Base-by-base conservation (phyloP, 495 filamentous ascomycete species). In the Glarea lozoyensis region DNA sequence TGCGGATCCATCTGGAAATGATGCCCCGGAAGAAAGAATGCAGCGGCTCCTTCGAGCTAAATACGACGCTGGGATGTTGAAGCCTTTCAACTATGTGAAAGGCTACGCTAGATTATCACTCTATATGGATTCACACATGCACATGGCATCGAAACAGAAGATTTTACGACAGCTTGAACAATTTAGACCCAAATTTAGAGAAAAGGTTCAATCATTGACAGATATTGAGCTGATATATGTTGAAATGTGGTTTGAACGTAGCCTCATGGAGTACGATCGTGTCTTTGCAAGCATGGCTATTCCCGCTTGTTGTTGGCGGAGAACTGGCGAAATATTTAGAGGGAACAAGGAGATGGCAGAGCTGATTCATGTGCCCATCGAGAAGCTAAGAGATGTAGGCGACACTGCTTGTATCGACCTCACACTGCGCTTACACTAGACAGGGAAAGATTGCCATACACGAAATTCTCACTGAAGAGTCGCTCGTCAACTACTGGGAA, bases 321-420 rank as follows among this genome's bases (percentile, higher is more conserved):
- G 92, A 56, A 97, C 92, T 0, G 92, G 92, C 12, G 92, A 97
- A 62, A 97, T 99, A 34, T 96, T 95, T 59, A 78, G 93, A 46
- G 92, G 90, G 2, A 99, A 99, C 59, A 94, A 90, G 53, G 92
- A 97, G 60, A 97, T 99, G 89, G 93, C 92, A 18, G 87, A 96
- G 60, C 72, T 99, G 32, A 92, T 99, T 43, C 81, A 87, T 52
- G 87, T 96, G 42, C 87, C 88, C 1, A 87, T 96, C 53, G 89
- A 95, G 54, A 79, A 75, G 47, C 65, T 99, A 48, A 72, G 88
- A 70, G 93, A 95, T 63, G 90, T 94, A 69, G 65, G 86, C 72
- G 17, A 21, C 25, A 33, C 18, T 21, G 4, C 37, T 32, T 29
- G 34, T 30, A 12, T 4, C 17, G 20, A 10, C n/a, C 43, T 10